Percentiles rank a stretch among this genome's conserved stretches.
These are phyloP conservation scores for Trichoderma sp. DNA, from an alignment of 2,329 filamentous ascomycete genomes.

Conservation along the genomic window DNA sequence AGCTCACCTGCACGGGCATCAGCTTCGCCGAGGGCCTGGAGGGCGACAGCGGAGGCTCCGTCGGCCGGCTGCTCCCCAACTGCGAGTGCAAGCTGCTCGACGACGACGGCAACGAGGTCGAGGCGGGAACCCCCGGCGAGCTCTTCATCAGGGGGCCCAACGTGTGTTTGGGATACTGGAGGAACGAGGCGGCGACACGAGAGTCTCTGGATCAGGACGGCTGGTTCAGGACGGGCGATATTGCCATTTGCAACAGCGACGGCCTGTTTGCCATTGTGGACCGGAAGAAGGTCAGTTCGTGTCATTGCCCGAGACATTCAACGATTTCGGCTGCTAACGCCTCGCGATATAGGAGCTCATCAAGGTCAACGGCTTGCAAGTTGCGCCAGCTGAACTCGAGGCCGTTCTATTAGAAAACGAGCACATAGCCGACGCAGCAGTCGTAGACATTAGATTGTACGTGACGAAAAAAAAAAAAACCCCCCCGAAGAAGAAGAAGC, in stretches of 20 bases:
- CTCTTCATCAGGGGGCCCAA: constrained; percentile 54
- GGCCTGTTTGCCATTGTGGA: constrained; percentile 45
- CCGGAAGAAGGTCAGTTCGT: constrained; percentile 45
- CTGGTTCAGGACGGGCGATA: constrained; percentile 59
- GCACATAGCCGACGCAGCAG: constrained; percentile 53
- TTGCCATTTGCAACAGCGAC: constrained; percentile 47
- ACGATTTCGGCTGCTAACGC: not conserved
- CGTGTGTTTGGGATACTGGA: constrained; percentile 58
- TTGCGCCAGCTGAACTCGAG: constrained; percentile 58
- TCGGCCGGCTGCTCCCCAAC: constrained; percentile 53
- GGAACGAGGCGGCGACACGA: constrained; percentile 51
- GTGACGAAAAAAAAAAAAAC: constrained; percentile 14
- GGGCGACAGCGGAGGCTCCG: constrained; percentile 40
- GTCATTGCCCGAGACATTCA: not conserved
- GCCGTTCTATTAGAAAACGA: constrained; percentile 49
- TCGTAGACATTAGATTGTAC: constrained; percentile 50
- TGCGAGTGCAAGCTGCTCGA: constrained; percentile 52
- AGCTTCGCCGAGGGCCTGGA: constrained; percentile 40
- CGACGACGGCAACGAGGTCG: constrained; percentile 50
- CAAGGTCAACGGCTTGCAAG: constrained; percentile 58
- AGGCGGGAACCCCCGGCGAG: constrained; percentile 48
- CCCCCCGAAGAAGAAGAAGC: not conserved
- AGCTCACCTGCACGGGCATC: constrained; percentile 43
- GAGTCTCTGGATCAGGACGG: constrained; percentile 49
- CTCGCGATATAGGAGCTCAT: constrained; percentile 47